Evolutionary conservation across 2,329 filamentous ascomycete species (phyloP), one percentile per base, ranked within the genome.

Genomic region (Ustulina deusta): DNA sequence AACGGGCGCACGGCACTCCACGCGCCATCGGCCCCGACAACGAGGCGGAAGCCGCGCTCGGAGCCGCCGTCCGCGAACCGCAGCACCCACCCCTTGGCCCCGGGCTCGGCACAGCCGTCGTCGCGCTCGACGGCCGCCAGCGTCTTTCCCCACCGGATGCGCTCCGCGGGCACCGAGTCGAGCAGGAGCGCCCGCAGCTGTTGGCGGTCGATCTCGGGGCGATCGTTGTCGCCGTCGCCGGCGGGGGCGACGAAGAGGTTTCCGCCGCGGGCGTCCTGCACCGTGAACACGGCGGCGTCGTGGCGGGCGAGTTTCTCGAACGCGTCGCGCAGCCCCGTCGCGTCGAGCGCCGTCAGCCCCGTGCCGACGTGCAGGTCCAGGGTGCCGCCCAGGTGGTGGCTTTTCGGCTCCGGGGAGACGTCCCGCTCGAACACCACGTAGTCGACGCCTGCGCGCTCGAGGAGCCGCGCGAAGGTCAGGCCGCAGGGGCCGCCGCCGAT

Each of bases 361-460:
- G 65, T 68, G 7, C 65, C 61, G 1, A 67, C 40, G 48, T 77
- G 76, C 49, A 87, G 84, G 62, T 85, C 85, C 2, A 87, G 75
- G 27, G 85, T 83, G 0, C 84, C 85, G 58, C 70, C 70, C 3
- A 63, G 54, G 42, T 63, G 40, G 10, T 60, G 25, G 25, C 27
- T 22, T 0, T 25, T 13, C 1, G 61, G 46, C 4, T n/a, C 42
- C 0, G 52, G n/a, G 1, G 68, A 70, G 5, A 11, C 20, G 27
- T 70, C 69, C 17, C 69, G 62, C 51, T 73, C 71, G 65, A 69
- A 73, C 22, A 71, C 58, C 0, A 68, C 42, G 56, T 71, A 73
- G 15, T 54, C 29, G 3, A 71, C 49, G 1, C 67, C 51, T 1
- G 61, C 63, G 20, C 22, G 49, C 55, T 65, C 55, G 29, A 73